Evolutionary conservation across 345 rosid species (phyloP), one percentile per base, ranked within the genome.

Genomic region (Reutealis trisperma): DNA sequence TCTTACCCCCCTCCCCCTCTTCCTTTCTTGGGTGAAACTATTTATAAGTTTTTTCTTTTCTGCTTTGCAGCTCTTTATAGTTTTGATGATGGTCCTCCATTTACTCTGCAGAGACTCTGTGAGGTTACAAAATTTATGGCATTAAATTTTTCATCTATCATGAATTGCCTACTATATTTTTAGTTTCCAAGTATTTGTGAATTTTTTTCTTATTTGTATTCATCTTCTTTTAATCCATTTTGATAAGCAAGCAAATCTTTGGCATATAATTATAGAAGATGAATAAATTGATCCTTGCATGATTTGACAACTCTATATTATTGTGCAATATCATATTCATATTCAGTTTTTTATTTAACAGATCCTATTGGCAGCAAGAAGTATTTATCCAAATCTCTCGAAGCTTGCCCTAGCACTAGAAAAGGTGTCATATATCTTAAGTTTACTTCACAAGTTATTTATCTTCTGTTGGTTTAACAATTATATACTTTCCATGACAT

Each of bases 361-460:
- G 99, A 90, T 93, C 76, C 84, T 96, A 70, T 83, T 93, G 83
- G 89, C 83, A 70, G 96, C 98, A 34, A 85, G 83, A 80, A 85
- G 74, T 82, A 92, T 92, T 81, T 93, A 96, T 76, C 97, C 96
- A 18, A 93, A 89, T 74, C 92, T 93, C 79, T 87, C 96, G 63
- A 96, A 96, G 87, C 98, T 93, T 72, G 94, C 98, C 78, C 87
- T 92, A 60, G 99, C 99, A 47, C 86, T 96, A 72, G 99, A 93
- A 85, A 96, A 96, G 92, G 98, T 91, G 65, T 64, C 47, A 75
- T 47, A 47, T 47, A 45, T 49, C 9, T 24, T 19, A 49, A 25
- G 14, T 13, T 34, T 44, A 6, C 47, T 25, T 64, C 18, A 42
- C 8, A 49, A 47, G 24, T 13, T 16, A 3, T 61, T 59, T 24